Base-by-base conservation (phyloP, 768 basidiomycete genomes). In the Naganishia kalamii region DNA sequence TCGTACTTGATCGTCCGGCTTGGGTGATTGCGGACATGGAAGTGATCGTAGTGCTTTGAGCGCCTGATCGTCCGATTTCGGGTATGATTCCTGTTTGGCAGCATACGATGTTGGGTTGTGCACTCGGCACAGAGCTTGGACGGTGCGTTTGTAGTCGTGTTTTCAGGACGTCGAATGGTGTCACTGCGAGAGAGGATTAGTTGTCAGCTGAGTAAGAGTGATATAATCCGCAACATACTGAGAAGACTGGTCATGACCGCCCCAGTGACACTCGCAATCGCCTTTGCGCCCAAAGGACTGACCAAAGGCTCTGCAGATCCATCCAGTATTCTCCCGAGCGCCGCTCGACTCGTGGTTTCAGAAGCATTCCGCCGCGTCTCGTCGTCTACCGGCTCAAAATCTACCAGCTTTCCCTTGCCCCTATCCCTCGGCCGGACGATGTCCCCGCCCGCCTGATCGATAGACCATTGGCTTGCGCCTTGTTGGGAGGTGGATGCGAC, bases 121-220 rank as follows among this genome's bases (percentile, higher is more conserved):
- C 68, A 62, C 0, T 64, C 32, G 29, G n/a, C 41, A 23, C 68
- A 60, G 63, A 75, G 63, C 68, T 60, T 23, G 74, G 68, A 60
- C 63, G 69, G 44, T 67, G 70, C 89, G 96, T 98, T 77, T 99
- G 96, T 19, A 99, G 81, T 30, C 96, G 86, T 13, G 94, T 98
- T 78, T 98, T 98, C 70, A 98, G 84, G 62, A 99, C 92, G 79
- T 99, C 96, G 77, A 99, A 99, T 3, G 96, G 96, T 2, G 94
- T 98, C 96, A 99, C 94, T 98, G 75, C 11, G 3, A 37, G 6
- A n/a, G 37, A 35, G 40, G 15, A 17, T n/a, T n/a, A n/a, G n/a
- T n/a, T n/a, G n/a, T n/a, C n/a, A n/a, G n/a, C n/a, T n/a, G n/a
- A n/a, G n/a, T n/a, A n/a, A n/a, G n/a, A n/a, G n/a, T n/a, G n/a